phyloP scores from a whole-genome alignment of 2,329 filamentous ascomycete genomes.

The Pseudogymnoascus sp. region DNA sequence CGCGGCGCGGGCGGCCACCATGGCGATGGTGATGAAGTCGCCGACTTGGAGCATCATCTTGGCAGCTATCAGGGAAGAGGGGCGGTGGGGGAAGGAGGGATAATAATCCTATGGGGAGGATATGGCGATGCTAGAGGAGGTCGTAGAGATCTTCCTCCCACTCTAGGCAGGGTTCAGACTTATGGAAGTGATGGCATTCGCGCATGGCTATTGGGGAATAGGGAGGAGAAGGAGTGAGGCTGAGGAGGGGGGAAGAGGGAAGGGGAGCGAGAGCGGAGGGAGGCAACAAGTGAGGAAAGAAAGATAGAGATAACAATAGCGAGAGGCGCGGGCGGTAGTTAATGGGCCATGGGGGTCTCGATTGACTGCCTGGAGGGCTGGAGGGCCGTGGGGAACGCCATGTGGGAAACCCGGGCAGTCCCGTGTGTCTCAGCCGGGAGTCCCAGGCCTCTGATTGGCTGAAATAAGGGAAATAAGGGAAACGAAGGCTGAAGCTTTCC shows the following conservation, averaged over 20 bases:
- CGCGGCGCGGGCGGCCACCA: not conserved
- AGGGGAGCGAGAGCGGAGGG: not conserved
- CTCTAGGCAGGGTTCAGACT: not conserved
- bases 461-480: not conserved
- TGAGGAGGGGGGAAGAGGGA: not conserved
- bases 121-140: not conserved
- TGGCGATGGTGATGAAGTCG: not conserved
- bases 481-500: not conserved
- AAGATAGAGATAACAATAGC: not conserved
- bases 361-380: not conserved
- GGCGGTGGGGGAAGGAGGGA: not conserved
- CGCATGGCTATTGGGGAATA: not conserved
- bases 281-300: not conserved
- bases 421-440: not conserved
- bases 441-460: not conserved
- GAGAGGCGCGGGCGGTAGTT: not conserved
- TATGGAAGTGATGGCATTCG: not conserved
- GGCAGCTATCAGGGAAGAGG: not conserved
- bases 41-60: slow-evolving; percentile 4
- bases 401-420: not conserved
- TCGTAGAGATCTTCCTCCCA: not conserved
- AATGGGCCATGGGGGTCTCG: not conserved
- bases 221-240: not conserved
- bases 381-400: not conserved
- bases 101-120: not conserved